A percentile compares a stretch with the other conserved stretches of the same genome.
Conservation (phyloP, 805 yeast species). For the Wickerhamiella allomyrinae region DNA sequence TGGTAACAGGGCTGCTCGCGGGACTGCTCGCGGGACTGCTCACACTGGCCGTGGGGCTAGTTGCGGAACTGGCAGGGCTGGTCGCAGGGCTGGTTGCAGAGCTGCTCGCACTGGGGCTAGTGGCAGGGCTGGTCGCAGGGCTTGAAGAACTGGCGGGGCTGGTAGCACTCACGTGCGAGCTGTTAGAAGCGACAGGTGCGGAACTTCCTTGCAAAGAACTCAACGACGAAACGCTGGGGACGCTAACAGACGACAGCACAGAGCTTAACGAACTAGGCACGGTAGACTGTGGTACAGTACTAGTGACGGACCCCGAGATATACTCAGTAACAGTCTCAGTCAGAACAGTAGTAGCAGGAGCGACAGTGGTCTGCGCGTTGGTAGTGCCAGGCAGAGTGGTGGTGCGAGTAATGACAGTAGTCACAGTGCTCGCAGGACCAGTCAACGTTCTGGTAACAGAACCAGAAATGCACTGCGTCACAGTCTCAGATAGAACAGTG, state of each 20-base stretch:
- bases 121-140: too few species aligned
- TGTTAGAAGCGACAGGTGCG: too few species aligned
- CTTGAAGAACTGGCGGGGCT: too few species aligned
- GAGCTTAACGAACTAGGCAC: too few species aligned
- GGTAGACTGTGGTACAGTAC: neutral
- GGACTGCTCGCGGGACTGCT: neutral
- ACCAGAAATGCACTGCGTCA: neutral
- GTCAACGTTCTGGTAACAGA: neutral
- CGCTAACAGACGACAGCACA: too few species aligned
- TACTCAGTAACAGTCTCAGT: conserved; percentile 1
- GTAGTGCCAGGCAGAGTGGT: conserved; percentile 11
- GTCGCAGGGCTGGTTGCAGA: too few species aligned
- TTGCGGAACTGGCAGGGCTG: too few species aligned
- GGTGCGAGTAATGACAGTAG: conserved; percentile 4
- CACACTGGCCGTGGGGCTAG: too few species aligned
- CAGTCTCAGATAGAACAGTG: conserved; percentile 3
- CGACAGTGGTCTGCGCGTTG: conserved; percentile 8
- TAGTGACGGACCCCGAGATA: neutral
- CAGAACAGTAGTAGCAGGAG: conserved; percentile 4
- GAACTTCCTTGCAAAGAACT: too few species aligned
- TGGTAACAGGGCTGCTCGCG: neutral
- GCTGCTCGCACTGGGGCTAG: too few species aligned
- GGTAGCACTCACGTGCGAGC: too few species aligned
- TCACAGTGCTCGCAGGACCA: neutral
- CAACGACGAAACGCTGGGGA: too few species aligned